A percentile compares a stretch with the other conserved stretches of the same genome.
phyloP scores from a whole-genome alignment of 2,329 filamentous ascomycete species.

The Verticillium nonalfalfae region DNA sequence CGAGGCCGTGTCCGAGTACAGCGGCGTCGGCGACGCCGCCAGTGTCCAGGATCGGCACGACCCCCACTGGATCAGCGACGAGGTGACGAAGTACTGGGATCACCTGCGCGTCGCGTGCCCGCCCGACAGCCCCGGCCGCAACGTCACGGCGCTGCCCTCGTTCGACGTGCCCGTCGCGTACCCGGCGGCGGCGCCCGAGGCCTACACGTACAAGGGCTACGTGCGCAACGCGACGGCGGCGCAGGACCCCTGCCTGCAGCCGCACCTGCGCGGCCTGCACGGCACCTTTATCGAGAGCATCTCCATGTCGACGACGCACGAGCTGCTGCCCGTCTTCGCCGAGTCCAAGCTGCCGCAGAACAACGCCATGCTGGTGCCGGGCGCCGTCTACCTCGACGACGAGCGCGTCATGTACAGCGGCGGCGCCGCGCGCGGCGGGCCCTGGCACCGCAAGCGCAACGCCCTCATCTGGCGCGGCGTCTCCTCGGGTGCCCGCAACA shows the following conservation, averaged over 20 bases:
- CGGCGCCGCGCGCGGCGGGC: conserved; percentile 35
- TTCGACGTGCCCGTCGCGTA: conserved; percentile 21
- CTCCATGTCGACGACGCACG: conserved; percentile 38
- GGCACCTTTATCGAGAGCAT: conserved; percentile 48
- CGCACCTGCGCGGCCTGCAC: conserved; percentile 37
- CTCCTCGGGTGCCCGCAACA: conserved; percentile 44
- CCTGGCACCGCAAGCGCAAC: conserved; percentile 45
- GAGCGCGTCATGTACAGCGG: conserved; percentile 47
- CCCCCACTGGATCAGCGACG: conserved; percentile 27
- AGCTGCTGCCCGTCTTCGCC: conserved; percentile 51
- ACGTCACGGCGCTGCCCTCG: conserved; percentile 21
- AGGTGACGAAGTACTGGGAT: conserved; percentile 36
- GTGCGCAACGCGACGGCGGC: conserved; percentile 50
- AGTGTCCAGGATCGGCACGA: conserved; percentile 12
- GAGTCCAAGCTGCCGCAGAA: conserved; percentile 54
- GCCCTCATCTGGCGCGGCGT: conserved; percentile 51
- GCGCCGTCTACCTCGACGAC: conserved; percentile 50
- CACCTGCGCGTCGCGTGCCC: conserved; percentile 41
- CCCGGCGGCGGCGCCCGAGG: conserved; percentile 14
- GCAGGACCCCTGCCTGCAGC: conserved; percentile 49
- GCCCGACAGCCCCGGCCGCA: conserved; percentile 39
- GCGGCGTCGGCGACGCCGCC: conserved; percentile 14
- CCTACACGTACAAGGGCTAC: conserved; percentile 33
- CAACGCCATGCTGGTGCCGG: conserved; percentile 56
- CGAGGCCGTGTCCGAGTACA: conserved; percentile 29